Evolutionary conservation across 306 rosid genomes (phyloP).

Genomic region (Rosa chinensis): DNA sequence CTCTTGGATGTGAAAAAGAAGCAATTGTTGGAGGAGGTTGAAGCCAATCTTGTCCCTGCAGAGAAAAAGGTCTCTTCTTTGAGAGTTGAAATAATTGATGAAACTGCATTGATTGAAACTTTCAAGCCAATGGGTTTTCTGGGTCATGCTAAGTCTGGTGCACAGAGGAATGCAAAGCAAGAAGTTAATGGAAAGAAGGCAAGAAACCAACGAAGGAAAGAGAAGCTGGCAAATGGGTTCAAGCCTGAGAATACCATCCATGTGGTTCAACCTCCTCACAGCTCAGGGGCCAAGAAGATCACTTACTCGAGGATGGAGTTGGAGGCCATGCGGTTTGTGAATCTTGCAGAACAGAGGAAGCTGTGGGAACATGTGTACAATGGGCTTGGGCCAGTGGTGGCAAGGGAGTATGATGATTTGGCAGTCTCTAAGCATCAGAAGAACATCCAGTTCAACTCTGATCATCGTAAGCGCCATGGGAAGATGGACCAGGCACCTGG

Average conservation of each 20-base stretch:
- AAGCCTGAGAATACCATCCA: constrained; percentile 10
- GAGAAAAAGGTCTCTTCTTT: constrained; percentile 31
- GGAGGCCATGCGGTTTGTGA: constrained; percentile 65
- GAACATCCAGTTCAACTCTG: constrained; percentile 24
- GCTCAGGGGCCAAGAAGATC: constrained; percentile 26
- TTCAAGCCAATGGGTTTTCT: constrained; percentile 12
- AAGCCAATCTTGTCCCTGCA: constrained; percentile 37
- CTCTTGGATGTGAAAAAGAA: constrained; percentile 51
- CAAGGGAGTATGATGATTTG: constrained; percentile 59
- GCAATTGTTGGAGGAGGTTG: constrained; percentile 52
- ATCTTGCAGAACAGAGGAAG: constrained; percentile 46
- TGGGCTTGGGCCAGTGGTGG: constrained; percentile 46
- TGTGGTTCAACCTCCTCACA: constrained; percentile 7
- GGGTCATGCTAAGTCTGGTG: not conserved
- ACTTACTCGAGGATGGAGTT: constrained; percentile 56
- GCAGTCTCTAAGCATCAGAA: constrained; percentile 37
- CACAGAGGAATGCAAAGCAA: constrained; percentile 3
- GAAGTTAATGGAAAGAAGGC: constrained; percentile 27
- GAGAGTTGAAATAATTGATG: constrained; percentile 71
- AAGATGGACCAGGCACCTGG: constrained; percentile 19
- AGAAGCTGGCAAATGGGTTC: constrained; percentile 16
- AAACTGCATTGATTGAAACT: constrained; percentile 69
- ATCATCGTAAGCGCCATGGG: constrained; percentile 26
- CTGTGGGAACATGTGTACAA: constrained; percentile 57
- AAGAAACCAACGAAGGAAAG: constrained; percentile 37